phyloP scores from a whole-genome alignment of 176 grass and related monocot genomes.

The Carex littledalei region DNA sequence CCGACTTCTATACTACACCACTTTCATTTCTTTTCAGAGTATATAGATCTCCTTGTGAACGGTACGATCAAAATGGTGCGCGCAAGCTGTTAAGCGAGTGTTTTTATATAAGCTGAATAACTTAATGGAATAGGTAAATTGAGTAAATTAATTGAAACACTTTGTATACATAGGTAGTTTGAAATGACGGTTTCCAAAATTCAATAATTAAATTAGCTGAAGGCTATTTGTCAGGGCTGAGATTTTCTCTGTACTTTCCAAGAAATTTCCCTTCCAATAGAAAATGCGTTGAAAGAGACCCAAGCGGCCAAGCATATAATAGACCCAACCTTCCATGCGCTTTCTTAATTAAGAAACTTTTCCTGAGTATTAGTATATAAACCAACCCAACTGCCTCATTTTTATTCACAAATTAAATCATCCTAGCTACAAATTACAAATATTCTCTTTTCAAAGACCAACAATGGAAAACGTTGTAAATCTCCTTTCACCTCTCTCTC shows the following conservation, averaged over 20 bases:
- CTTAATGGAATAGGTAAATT: background rate
- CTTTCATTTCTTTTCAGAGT: too few species aligned
- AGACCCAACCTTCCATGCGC: background rate
- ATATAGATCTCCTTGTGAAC: too few species aligned
- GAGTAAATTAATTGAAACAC: background rate
- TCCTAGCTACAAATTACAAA: background rate
- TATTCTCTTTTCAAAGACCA: background rate
- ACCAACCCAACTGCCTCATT: background rate
- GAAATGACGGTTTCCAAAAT: background rate
- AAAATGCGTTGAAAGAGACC: background rate
- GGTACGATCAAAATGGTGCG: too few species aligned
- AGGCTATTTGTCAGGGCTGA: background rate
- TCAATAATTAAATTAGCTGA: background rate
- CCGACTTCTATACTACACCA: too few species aligned
- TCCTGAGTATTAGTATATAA: background rate
- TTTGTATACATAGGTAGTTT: background rate
- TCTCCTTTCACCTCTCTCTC: background rate
- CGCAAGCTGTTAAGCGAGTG: too few species aligned
- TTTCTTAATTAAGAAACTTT: background rate
- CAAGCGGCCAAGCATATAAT: too few species aligned
- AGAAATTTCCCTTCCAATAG: background rate
- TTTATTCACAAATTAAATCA: background rate
- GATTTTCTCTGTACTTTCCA: background rate
- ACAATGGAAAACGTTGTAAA: background rate
- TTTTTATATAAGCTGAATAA: too few species aligned